phyloP scores from a whole-genome alignment of 345 rosid genomes.

The Excoecaria agallocha region DNA sequence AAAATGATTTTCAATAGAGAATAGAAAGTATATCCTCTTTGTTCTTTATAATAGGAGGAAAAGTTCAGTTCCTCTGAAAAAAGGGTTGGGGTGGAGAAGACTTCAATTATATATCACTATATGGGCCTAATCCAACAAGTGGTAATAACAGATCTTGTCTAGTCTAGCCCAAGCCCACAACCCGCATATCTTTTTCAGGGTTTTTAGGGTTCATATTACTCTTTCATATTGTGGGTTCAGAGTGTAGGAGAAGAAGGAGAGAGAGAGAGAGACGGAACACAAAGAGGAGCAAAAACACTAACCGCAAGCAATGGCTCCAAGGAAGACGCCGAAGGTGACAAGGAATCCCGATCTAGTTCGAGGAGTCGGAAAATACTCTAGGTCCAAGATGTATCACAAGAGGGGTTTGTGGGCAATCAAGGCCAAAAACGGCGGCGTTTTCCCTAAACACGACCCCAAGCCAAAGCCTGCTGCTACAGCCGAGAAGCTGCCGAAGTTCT shows the following conservation, averaged over 20 bases:
- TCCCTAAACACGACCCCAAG: slow-evolving; percentile 73
- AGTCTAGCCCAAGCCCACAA: background rate
- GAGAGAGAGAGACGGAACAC: background rate
- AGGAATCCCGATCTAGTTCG: slow-evolving; percentile 61
- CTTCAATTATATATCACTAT: no score
- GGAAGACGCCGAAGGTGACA: slow-evolving; percentile 31
- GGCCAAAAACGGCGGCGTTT: slow-evolving; percentile 83
- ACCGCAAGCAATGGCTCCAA: slow-evolving; percentile 44
- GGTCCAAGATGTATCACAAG: slow-evolving; percentile 71
- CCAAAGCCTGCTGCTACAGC: slow-evolving; percentile 47
- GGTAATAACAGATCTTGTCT: background rate
- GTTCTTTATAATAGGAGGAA: no score
- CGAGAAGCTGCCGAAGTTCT: slow-evolving; percentile 56
- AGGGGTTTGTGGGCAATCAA: slow-evolving; percentile 74
- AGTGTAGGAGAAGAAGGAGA: no score
- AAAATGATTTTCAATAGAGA: no score
- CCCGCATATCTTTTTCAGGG: background rate
- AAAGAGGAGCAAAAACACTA: background rate
- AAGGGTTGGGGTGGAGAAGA: no score
- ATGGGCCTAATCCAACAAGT: background rate
- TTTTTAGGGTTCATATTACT: slow-evolving; percentile 7
- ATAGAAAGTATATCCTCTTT: no score
- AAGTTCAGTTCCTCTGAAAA: no score
- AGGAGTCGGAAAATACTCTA: slow-evolving; percentile 59
- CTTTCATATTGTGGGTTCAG: background rate